These are phyloP conservation scores for Delonix regia DNA, from an alignment of 306 rosid genomes.

Conservation along the genomic window DNA sequence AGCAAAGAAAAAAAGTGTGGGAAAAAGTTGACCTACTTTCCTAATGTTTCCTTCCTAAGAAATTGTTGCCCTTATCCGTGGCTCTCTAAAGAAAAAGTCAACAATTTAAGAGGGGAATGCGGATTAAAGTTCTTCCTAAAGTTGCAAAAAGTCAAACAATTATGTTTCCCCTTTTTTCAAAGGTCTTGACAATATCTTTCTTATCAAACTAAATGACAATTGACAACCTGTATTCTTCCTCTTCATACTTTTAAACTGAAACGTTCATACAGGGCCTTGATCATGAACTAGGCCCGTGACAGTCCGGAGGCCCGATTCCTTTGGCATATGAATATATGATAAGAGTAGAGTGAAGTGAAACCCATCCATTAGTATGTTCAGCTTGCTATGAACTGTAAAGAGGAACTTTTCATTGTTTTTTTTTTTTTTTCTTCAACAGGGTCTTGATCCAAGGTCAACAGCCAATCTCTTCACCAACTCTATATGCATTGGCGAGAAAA, in stretches of 20 bases:
- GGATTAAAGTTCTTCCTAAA: constrained; percentile 7
- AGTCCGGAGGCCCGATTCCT: not conserved
- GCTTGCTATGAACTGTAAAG: not conserved
- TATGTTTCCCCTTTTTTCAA: not conserved
- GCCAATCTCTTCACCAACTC: constrained; percentile 75
- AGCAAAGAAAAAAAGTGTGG: not conserved
- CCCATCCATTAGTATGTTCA: not conserved
- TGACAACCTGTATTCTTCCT: not conserved
- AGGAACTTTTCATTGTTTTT: not conserved
- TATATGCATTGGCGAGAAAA: constrained; percentile 79
- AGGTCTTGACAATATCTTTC: not conserved
- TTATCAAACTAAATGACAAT: too few relatives aligned
- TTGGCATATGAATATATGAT: not conserved
- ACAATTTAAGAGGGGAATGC: constrained; percentile 27
- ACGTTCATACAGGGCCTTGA: not conserved
- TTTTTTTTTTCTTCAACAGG: constrained; percentile 47
- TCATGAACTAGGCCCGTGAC: not conserved
- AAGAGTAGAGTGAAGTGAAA: not conserved
- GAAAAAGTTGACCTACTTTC: constrained; percentile 9
- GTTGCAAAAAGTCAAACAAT: constrained; percentile 33
- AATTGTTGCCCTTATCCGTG: not conserved
- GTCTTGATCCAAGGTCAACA: constrained; percentile 85
- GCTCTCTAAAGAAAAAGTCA: constrained; percentile 29
- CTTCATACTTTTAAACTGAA: not conserved
- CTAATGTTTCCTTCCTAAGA: not conserved